These are phyloP conservation scores for Pelargonium australe DNA, from an alignment of 441 rosid genomes.

Conservation along the genomic window DNA sequence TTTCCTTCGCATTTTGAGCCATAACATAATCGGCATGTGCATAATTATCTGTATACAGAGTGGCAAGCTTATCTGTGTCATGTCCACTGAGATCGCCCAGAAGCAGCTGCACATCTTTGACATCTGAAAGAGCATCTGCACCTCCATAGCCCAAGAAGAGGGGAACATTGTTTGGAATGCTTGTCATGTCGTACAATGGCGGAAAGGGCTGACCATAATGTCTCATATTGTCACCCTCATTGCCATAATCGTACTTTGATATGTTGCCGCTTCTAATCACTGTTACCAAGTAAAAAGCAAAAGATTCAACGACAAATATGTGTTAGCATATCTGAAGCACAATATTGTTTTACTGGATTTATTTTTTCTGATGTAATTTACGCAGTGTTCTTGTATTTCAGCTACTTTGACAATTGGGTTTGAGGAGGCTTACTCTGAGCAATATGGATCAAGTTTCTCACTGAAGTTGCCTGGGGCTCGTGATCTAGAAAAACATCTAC, in stretches of 20 bases:
- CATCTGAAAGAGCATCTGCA: slow-evolving; percentile 32
- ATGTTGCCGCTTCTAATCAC: slow-evolving; percentile 42
- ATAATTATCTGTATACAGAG: slow-evolving; percentile 20
- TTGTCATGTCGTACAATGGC: slow-evolving; percentile 39
- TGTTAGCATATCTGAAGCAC: no score
- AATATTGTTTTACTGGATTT: background rate
- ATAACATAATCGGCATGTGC: slow-evolving; percentile 35
- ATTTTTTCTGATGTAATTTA: background rate
- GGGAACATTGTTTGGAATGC: slow-evolving; percentile 32
- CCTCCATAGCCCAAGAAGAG: slow-evolving; percentile 34
- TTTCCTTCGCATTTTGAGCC: slow-evolving; percentile 30
- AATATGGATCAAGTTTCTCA: slow-evolving; percentile 51
- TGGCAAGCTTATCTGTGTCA: slow-evolving; percentile 25
- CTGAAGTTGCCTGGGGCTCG: slow-evolving; percentile 46
- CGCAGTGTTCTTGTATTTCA: no score
- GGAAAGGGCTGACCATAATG: slow-evolving; percentile 42
- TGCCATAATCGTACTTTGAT: slow-evolving; percentile 33
- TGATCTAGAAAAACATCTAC: slow-evolving; percentile 34
- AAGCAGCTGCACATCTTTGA: slow-evolving; percentile 25
- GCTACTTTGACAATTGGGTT: no score
- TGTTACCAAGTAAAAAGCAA: slow-evolving; percentile 7
- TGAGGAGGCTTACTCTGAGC: slow-evolving; percentile 39
- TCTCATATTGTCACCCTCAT: slow-evolving; percentile 28
- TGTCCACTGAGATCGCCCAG: slow-evolving; percentile 25
- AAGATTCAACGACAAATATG: no score